phyloP scores from a whole-genome alignment of 371 early-diverging fungal species.

The Dentiscutata heterogama region DNA sequence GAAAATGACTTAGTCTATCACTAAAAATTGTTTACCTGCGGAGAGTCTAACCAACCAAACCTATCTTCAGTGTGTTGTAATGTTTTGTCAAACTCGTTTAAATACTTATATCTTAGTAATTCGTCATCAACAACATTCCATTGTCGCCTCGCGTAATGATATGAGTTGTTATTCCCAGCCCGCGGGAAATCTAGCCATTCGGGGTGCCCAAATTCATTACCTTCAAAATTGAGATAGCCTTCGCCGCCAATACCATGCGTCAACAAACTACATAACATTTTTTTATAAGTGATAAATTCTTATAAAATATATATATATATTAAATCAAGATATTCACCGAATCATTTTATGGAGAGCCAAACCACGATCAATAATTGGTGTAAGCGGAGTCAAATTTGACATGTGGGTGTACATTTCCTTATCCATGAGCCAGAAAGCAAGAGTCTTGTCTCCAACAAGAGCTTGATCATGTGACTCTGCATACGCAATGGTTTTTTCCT shows the following conservation, averaged over 20 bases:
- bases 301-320: too few species aligned
- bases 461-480: slow-evolving; percentile 98
- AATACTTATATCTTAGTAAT: slow-evolving; percentile 89
- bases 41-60: slow-evolving; percentile 75
- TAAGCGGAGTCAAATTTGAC: slow-evolving; percentile 83
- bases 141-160: slow-evolving; percentile 96
- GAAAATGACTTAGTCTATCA: neutral
- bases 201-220: slow-evolving; percentile 98
- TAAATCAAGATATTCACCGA: slow-evolving; percentile 56
- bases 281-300: too few species aligned
- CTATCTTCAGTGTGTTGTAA: slow-evolving; percentile 82
- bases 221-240: slow-evolving; percentile 96
- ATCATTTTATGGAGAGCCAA: slow-evolving; percentile 96
- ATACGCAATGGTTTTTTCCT: slow-evolving; percentile 94
- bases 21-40: slow-evolving; percentile 57
- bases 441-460: slow-evolving; percentile 96
- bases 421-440: slow-evolving; percentile 99
- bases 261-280: slow-evolving; percentile 61
- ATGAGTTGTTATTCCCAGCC: slow-evolving; percentile 89
- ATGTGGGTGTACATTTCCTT: slow-evolving; percentile 97
- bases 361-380: slow-evolving; percentile 95
- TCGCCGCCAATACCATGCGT: slow-evolving; percentile 94
- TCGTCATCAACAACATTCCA: slow-evolving; percentile 91
- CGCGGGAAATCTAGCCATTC: slow-evolving; percentile 99
- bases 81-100: slow-evolving; percentile 89